Evolutionary conservation across 2,329 filamentous ascomycete genomes (phyloP), one percentile per base, ranked within the genome.

Genomic region (Mycocentrospora acerina): DNA sequence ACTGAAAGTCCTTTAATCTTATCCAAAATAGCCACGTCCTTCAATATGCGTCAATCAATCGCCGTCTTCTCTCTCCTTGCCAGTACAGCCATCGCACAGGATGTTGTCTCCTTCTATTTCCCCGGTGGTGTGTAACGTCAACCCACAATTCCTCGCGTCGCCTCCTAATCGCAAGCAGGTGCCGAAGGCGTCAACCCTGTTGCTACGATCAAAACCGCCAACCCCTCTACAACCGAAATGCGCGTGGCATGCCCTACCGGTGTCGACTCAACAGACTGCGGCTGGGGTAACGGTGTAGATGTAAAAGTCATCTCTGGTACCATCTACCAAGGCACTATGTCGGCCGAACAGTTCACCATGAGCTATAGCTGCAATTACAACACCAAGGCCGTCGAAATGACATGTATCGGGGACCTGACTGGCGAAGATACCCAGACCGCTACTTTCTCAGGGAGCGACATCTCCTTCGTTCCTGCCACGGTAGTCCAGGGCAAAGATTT

Each of bases 281-380:
- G 59, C 29, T 59, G 47, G 39, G 57, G 56, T 24, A 36, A 44
- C 2, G 57, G 57, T 14, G 28, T 55, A 18, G 38, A 48, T 9
- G 48, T 52, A 25, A 29, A 37, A 4, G 41, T 46, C 32, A 39
- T 53, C 39, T 36, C 42, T 27, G 39, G 35, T 18, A 48, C 37
- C 32, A 40, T 38, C 16, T 61, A 55, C 42, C 29, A 53, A 19
- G 57, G 51, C 11, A 32, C 44, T 26, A 51, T 61, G 48, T 39
- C 37, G 1, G 44, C 29, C 9, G 39, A 38, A 10, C 26, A 19
- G 12, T 43, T 55, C 24, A 51, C 46, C 32, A 52, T 64, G 45
- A 59, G 50, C 38, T 48, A 55, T 14, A 48, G 46, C 14, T 63
- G 60, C 43, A 55, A 57, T 24, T 50, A 55, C 37, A 51, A 61